These are phyloP conservation scores for Talaromyces funiculosus DNA, from an alignment of 2,329 filamentous ascomycete genomes.

Conservation along the genomic window DNA sequence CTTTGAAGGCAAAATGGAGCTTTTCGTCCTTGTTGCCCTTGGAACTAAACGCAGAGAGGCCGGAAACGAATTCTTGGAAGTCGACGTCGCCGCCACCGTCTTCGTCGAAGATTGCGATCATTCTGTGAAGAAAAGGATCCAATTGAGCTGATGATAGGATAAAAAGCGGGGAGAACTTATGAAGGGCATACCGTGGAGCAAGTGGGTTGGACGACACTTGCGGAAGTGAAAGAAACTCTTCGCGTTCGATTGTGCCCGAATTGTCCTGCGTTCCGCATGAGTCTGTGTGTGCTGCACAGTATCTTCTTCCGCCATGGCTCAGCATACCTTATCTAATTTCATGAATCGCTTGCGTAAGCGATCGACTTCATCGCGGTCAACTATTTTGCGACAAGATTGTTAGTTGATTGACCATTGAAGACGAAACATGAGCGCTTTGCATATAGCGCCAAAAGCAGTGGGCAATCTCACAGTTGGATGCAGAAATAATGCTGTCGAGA, in stretches of 20 bases:
- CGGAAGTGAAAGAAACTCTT: constrained; percentile 93
- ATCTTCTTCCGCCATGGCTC: neutral
- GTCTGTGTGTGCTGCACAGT: neutral
- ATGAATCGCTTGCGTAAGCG: constrained; percentile 94
- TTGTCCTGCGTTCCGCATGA: constrained; percentile 62
- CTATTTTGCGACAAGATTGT: constrained; percentile 43
- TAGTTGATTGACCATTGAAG: neutral
- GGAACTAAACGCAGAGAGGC: constrained; percentile 89
- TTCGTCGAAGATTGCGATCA: constrained; percentile 99
- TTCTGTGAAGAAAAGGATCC: constrained; percentile 48
- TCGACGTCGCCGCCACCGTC: constrained; percentile 97
- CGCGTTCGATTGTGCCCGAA: constrained; percentile 95
- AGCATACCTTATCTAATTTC: constrained; percentile 88
- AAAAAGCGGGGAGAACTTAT: neutral
- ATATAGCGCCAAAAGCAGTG: neutral
- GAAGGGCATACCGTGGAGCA: constrained; percentile 66
- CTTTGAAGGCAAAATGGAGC: constrained; percentile 94
- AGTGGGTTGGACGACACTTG: constrained; percentile 98
- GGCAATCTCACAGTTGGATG: constrained; percentile 75
- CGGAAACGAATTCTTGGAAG: constrained; percentile 97
- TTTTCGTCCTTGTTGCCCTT: constrained; percentile 99
- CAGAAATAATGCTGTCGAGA: constrained; percentile 92
- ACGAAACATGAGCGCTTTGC: neutral
- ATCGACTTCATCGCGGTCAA: constrained; percentile 96
- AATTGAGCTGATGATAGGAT: neutral